Evolutionary conservation across 306 rosid genomes (phyloP).

Genomic region (Cucumis melo): DNA sequence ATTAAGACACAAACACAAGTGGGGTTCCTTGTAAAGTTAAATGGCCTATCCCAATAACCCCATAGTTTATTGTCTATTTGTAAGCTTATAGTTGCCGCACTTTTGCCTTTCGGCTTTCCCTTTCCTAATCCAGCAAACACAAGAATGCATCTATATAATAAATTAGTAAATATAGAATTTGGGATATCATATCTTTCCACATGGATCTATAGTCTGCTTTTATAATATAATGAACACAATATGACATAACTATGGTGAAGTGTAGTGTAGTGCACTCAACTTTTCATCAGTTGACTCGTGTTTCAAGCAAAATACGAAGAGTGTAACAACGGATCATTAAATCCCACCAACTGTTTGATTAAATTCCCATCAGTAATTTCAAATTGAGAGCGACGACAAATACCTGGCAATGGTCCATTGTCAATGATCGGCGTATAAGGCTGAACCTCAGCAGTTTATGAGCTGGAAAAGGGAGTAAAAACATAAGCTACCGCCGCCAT

Average conservation of each 20-base stretch:
- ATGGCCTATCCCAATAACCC: background rate
- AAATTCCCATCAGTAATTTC: background rate
- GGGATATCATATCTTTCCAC: background rate
- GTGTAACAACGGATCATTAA: background rate
- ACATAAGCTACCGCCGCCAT: background rate
- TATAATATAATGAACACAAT: background rate
- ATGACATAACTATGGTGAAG: background rate
- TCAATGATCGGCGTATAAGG: background rate
- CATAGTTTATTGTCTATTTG: slow-evolving; percentile 1
- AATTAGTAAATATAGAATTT: background rate
- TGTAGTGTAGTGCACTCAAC: background rate
- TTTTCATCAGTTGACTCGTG: background rate
- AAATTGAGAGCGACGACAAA: background rate
- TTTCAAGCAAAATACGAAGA: background rate
- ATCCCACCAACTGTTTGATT: background rate
- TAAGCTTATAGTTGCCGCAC: background rate
- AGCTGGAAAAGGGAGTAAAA: background rate
- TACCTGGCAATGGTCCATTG: slow-evolving; percentile 2
- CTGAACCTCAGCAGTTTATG: background rate
- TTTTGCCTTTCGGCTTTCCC: background rate
- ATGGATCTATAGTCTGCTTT: background rate
- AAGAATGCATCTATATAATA: background rate
- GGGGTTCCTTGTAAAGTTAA: background rate
- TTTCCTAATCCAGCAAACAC: background rate
- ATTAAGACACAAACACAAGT: background rate